phyloP scores from a whole-genome alignment of 1,284 basidiomycete genomes.

The Somion occarium region DNA sequence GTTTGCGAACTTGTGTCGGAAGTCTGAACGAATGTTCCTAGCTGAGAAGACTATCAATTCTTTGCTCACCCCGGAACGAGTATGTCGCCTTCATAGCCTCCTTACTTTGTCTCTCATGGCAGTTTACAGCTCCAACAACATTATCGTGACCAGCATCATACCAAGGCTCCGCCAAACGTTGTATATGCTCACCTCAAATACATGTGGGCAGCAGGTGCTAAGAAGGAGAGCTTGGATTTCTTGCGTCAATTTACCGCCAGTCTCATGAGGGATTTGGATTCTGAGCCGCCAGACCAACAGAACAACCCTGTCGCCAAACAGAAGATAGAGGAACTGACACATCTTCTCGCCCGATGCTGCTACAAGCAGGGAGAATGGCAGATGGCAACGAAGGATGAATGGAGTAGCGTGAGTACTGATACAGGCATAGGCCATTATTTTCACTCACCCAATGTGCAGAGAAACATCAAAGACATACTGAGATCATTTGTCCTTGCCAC shows the following conservation, averaged over 20 bases:
- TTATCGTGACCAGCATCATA: conserved; percentile 41
- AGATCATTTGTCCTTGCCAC: conserved; percentile 87
- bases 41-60: conserved; percentile 98
- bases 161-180: conserved; percentile 89
- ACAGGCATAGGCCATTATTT: background rate
- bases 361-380: conserved; percentile 99
- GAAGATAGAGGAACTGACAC: conserved; percentile 75
- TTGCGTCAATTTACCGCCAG: conserved; percentile 82
- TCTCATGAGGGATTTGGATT: conserved; percentile 73
- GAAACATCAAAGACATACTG: conserved; percentile 78
- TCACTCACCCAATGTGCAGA: no score
- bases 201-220: conserved; percentile 88
- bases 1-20: conserved; percentile 85
- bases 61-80: conserved; percentile 66
- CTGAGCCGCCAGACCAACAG: conserved; percentile 41
- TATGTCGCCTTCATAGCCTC: conserved; percentile 23
- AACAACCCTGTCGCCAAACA: conserved; percentile 46
- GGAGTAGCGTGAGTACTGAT: conserved; percentile 60
- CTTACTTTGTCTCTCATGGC: background rate
- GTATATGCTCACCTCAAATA: conserved; percentile 97
- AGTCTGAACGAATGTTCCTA: conserved; percentile 81
- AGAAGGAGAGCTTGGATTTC: conserved; percentile 80
- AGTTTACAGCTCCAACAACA: conserved; percentile 15
- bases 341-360: conserved; percentile 92
- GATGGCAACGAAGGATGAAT: conserved; percentile 71